Evolutionary conservation across 768 basidiomycete species (phyloP), one percentile per base, ranked within the genome.

Genomic region (Kwoniella dejecticola): DNA sequence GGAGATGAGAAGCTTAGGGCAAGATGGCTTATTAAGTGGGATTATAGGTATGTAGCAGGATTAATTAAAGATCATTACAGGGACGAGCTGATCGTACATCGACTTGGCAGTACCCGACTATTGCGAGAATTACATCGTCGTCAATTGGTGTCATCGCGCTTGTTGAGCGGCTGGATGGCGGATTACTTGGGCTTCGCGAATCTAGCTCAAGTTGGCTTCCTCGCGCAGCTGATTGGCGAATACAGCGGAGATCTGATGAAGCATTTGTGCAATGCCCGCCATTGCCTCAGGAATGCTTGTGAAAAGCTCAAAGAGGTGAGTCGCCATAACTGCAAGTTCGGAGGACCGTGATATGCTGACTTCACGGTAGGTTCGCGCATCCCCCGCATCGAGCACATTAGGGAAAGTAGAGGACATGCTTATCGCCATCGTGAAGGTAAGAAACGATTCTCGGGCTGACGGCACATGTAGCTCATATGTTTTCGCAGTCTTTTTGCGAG

Each of bases 21-120:
- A 4, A 59, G 67, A 24, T 76, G 74, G 74, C 47, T 66, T 13
- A 56, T 59, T 2, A 76, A 76, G 46, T 76, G 74, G 74, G 64
- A 65, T 5, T 76, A 76, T 48, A 68, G 68, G 68, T 69, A 21
- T 54, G 71, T 62, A n/a, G n/a, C n/a, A n/a, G n/a, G n/a, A n/a
- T 27, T 15, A 33, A 30, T 13, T 13, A 7, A 31, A 30, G 17
- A 7, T 50, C 26, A 6, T 6, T 7, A 19, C 19, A 5, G 4
- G n/a, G 17, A 21, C 12, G 33, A 36, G 31, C 36, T 3, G 30
- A 23, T 2, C 23, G 29, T 47, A 21, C 12, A 4, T 6, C 30
- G 58, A 17, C 41, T 19, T 10, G n/a, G 0, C 33, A 74, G 72
- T 30, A 45, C 52, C 4, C 47, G 56, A 36, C 61, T 75, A 8